Evolutionary conservation across 1,284 basidiomycete species (phyloP).

Genomic region (Trichosporon sp.): DNA sequence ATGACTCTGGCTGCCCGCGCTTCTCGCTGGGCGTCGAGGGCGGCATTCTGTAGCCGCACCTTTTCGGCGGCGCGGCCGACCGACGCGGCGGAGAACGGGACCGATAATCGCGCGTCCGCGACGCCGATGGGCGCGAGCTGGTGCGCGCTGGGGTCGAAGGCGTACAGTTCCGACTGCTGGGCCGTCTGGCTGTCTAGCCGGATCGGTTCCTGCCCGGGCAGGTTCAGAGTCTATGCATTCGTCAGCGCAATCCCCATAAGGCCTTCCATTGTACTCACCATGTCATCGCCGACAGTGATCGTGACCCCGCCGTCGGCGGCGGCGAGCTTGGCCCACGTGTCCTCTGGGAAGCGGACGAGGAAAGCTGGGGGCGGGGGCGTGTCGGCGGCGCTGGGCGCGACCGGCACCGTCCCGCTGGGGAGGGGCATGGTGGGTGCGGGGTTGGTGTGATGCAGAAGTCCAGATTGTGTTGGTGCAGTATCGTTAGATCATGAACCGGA

Average conservation of each 20-base stretch:
- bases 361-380: constrained; percentile 35
- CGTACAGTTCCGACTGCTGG: constrained; percentile 41
- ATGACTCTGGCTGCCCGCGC: constrained; percentile 39
- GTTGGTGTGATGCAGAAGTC: neutral
- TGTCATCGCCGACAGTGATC: constrained; percentile 37
- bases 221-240: constrained; percentile 35
- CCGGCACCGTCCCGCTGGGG: constrained; percentile 34
- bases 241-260: neutral
- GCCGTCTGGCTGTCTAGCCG: constrained; percentile 37
- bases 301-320: constrained; percentile 29
- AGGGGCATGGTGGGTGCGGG: constrained; percentile 34
- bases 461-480: neutral
- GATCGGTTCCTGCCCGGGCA: constrained; percentile 37
- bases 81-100: constrained; percentile 39
- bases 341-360: constrained; percentile 47
- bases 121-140: constrained; percentile 41
- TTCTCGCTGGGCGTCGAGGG: constrained; percentile 39
- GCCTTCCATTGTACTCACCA: constrained; percentile 33
- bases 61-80: constrained; percentile 40
- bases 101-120: constrained; percentile 43
- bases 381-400: constrained; percentile 25
- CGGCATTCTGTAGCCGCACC: constrained; percentile 39
- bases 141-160: constrained; percentile 20
- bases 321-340: constrained; percentile 40
- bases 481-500: neutral